Base-by-base conservation (phyloP, 352 stramenopile genomes). In the Peronospora tabacina region DNA sequence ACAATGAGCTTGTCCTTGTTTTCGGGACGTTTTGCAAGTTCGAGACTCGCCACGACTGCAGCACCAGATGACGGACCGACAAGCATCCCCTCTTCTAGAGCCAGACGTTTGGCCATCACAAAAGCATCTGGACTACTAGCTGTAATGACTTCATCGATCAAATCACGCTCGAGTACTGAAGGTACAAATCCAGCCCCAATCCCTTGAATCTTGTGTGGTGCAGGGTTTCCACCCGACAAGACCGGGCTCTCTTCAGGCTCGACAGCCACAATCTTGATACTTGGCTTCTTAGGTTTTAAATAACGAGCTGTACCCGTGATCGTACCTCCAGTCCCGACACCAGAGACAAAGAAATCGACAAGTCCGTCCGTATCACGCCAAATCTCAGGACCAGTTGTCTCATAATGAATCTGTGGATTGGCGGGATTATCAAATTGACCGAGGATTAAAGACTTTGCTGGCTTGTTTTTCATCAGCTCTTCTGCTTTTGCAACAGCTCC, bases 361-460 rank as follows among this genome's bases (percentile, higher is more conserved):
- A 78, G 55, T 20, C 85, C 83, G 57, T 92, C 80, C n/a, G 82
- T 96, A 64, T 93, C 78, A 24, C 70, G 67, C 85, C 86, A 95
- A 47, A 96, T 75, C 53, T 96, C 86, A 1, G 81, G 82, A 11
- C 83, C 86, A 11, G 85, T 94, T 11, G 85, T 94, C 61, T 94
- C 73, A 49, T 78, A 90, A 66, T 95, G 85, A 62, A 94, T 90
- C 58, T 97, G 92, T 16, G 91, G 90, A 75, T 98, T 98, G 35
- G 95, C 93, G 13, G 87, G 85, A 75, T 98, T 98, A 63, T 98
- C 96, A 63, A 98, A 98, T 70, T 98, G 94, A 34, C 88, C 80
- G 11, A 98, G 77, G 17, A 95, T 76, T 46, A 92, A 57, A 34
- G 80, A 66, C 53, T 86, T 87, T 16, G 28, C 41, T n/a, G 77